Evolutionary conservation across 228 moss, liverwort and hornwort genomes (phyloP).

Genomic region (Sphagnum fallax): DNA sequence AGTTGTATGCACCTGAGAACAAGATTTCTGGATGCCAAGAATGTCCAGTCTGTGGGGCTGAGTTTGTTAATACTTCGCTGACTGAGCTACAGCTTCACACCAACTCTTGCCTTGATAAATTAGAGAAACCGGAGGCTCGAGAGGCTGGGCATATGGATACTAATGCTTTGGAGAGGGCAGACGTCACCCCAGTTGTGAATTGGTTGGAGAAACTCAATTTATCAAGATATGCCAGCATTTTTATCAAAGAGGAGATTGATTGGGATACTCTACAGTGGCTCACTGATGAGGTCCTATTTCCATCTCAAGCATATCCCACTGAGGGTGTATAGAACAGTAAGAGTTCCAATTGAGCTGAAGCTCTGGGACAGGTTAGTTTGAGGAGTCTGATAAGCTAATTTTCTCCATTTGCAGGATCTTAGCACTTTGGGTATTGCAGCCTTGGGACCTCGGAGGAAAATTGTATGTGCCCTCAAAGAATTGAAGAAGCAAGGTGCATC

Average conservation of each 20-base stretch:
- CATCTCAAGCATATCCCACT: not conserved
- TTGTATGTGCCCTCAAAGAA: conserved; percentile 66
- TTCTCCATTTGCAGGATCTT: conserved; percentile 54
- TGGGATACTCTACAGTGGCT: conserved; percentile 94
- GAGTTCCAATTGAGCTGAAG: not conserved
- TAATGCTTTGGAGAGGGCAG: conserved; percentile 17
- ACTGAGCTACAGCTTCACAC: conserved; percentile 54
- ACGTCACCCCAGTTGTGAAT: conserved; percentile 42
- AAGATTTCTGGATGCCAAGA: conserved; percentile 11
- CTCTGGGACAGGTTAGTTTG: too few relatives aligned
- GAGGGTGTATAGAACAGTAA: not conserved
- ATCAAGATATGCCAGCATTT: conserved; percentile 59
- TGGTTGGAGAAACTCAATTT: conserved; percentile 71
- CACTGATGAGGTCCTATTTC: conserved; percentile 66
- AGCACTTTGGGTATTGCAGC: conserved; percentile 63
- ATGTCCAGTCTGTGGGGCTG: conserved; percentile 58
- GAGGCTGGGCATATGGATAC: conserved; percentile 4
- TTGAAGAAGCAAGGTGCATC: conserved; percentile 26
- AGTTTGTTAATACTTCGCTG: conserved; percentile 24
- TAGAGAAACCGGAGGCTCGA: conserved; percentile 11
- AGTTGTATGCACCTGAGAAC: not conserved
- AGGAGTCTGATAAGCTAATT: too few relatives aligned
- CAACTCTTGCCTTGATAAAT: conserved; percentile 54
- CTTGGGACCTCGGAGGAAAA: conserved; percentile 89
- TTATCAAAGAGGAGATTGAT: conserved; percentile 86